These are phyloP conservation scores for Chloris gayana DNA, from an alignment of 176 grass and related monocot species.

Conservation along the genomic window DNA sequence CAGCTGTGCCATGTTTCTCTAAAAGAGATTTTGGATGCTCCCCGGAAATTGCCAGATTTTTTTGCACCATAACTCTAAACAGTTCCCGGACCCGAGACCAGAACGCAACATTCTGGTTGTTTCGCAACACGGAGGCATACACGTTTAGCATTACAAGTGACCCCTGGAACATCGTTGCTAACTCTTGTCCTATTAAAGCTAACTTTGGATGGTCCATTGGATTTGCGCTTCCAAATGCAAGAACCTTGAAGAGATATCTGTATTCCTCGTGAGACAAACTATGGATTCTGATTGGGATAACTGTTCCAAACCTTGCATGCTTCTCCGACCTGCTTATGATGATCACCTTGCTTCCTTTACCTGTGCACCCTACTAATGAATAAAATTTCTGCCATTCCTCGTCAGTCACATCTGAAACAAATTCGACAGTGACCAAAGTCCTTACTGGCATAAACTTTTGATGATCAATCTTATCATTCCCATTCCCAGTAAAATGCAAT, in stretches of 20 bases:
- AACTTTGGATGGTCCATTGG: neutral
- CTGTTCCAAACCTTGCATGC: neutral
- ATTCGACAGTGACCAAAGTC: conserved; percentile 23
- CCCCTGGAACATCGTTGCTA: neutral
- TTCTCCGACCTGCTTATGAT: conserved; percentile 2
- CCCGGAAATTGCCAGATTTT: neutral
- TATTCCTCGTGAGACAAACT: neutral
- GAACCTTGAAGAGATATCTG: neutral
- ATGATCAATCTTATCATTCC: neutral
- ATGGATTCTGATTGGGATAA: neutral
- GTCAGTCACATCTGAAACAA: conserved; percentile 27
- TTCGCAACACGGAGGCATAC: neutral
- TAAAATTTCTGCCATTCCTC: conserved; percentile 18
- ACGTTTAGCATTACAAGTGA: neutral
- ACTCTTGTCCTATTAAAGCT: neutral
- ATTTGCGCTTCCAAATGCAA: neutral
- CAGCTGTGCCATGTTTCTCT: neutral
- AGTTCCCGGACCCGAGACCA: neutral
- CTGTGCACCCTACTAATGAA: neutral
- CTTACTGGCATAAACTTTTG: neutral
- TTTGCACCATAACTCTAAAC: neutral
- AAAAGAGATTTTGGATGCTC: neutral
- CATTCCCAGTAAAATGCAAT: neutral
- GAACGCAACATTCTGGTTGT: neutral
- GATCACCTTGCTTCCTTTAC: conserved; percentile 39